Evolutionary conservation across 352 stramenopile species (phyloP), one percentile per base, ranked within the genome.

Genomic region (Nothophytophthora sp.): DNA sequence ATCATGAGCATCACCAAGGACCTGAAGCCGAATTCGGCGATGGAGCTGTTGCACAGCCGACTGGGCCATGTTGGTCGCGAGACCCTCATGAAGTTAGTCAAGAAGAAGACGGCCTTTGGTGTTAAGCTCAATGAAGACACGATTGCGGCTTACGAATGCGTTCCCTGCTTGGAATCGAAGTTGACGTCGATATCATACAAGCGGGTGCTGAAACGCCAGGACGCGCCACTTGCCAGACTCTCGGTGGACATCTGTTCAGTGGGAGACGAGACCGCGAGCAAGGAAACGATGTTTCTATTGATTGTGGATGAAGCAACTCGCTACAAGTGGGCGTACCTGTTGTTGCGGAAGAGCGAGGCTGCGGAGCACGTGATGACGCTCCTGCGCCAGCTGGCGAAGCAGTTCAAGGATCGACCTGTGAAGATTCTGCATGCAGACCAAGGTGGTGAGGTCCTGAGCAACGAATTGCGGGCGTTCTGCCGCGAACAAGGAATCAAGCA

Each of bases 351-450:
- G 13, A 29, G 19, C 9, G 36, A 42, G 6, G 18, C 36, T 4
- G 28, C 36, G 7, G 5, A 4, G 3, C 12, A n/a, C 28, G 7
- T 29, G 7, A 42, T 16, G 1, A 24, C 16, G 4, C 13, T 42
- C 8, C 6, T 42, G 19, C 12, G 16, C 28, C 5, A 27, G 11
- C 12, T 42, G 20, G 7, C 6, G 5, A 42, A 18, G 7, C 36
- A 27, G 36, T 27, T 16, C 18, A 7, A 15, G 20, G 9, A 9
- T 16, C 19, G 15, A 18, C 15, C 19, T 39, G 33, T 19, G 33
- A 5, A 39, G 33, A 8, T 39, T 16, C 25, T 48, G 9, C 41
- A 48, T 25, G 35, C 41, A 3, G 41, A 48, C 18, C 41, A 37
- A 36, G 41, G 39, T 33, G 39, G 23, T 15, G 39, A 46, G 22